Evolutionary conservation across 371 early-diverging fungal species (phyloP).

Genomic region (Saksenaea vasiformis): DNA sequence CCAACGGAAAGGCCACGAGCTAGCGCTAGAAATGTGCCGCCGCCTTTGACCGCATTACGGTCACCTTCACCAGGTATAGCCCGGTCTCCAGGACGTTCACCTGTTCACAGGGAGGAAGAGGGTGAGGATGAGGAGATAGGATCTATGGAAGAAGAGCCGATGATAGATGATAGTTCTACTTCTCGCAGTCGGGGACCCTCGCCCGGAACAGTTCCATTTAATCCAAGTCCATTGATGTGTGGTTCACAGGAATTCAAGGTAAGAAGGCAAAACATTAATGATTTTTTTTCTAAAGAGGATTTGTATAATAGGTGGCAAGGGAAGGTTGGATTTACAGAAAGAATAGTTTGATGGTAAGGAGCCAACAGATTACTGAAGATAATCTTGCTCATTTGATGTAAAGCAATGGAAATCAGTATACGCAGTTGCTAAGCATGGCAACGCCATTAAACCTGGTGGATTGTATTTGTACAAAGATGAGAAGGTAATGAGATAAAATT

Average conservation of each 20-base stretch:
- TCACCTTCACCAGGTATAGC: neutral
- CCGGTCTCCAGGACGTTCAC: neutral
- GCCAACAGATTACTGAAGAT: neutral
- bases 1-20: neutral
- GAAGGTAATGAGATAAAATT: constrained; percentile 31
- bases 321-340: constrained; percentile 53
- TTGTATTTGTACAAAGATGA: constrained; percentile 51
- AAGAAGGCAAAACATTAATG: neutral
- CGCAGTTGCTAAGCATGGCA: constrained; percentile 58
- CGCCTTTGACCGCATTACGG: neutral
- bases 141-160: neutral
- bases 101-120: constrained; percentile 4
- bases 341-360: constrained; percentile 46
- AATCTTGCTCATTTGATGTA: neutral
- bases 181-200: constrained; percentile 6
- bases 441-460: constrained; percentile 47
- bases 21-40: neutral
- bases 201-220: neutral
- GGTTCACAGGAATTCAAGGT: constrained; percentile 33
- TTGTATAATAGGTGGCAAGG: constrained; percentile 32
- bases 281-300: neutral
- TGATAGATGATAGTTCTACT: neutral
- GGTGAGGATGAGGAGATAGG: constrained; percentile 12
- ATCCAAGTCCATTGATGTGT: neutral
- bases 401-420: constrained; percentile 55